Base-by-base conservation (phyloP, 345 rosid species). In the Gossypium ekmanianum region DNA sequence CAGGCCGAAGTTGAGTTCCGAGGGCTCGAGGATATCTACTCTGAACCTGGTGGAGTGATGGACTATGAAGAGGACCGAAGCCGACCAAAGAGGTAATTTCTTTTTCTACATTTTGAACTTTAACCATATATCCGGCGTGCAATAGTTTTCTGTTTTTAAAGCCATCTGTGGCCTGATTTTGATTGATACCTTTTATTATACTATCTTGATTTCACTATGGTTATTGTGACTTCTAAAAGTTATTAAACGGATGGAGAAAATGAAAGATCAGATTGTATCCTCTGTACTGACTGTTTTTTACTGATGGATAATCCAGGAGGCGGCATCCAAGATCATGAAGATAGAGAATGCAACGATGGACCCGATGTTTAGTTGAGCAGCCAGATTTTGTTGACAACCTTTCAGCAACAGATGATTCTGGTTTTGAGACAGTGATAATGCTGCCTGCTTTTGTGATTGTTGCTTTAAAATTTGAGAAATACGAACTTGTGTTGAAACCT, bases 11-110 rank as follows among this genome's bases (percentile, higher is more conserved):
- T 81, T 77, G 97, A 89, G 77, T 86, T 80, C 90, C 86, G 92
- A 89, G 96, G 90, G 84, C 87, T 89, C 64, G 97, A 95, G 87
- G 98, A 91, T 82, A 85, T 86, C 84, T 93, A 83, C 87, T 87
- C 93, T 91, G 99, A 93, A 85, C 78, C 93, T 86, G 88, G 97
- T 83, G 98, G 99, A 91, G 93, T 95, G 87, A 95, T 95, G 99
- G 98, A 96, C 74, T 88, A 78, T 27, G 97, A 90, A 80, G 98
- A 93, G 90, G 99, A 92, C 78, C 88, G 94, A 73, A 87, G 87
- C 85, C 88, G 99, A 64, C 87, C 94, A 64, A 96, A 96, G 90
- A 96, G 98, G 99, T 95, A 87, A 56, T 59, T 47, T 70, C 17
- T 11, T 50, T 7, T 14, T 27, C 52, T 50, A 44, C 24, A 69